Evolutionary conservation across 805 yeast genomes (phyloP).

Genomic region (Trichomonascus vanleenenianus): DNA sequence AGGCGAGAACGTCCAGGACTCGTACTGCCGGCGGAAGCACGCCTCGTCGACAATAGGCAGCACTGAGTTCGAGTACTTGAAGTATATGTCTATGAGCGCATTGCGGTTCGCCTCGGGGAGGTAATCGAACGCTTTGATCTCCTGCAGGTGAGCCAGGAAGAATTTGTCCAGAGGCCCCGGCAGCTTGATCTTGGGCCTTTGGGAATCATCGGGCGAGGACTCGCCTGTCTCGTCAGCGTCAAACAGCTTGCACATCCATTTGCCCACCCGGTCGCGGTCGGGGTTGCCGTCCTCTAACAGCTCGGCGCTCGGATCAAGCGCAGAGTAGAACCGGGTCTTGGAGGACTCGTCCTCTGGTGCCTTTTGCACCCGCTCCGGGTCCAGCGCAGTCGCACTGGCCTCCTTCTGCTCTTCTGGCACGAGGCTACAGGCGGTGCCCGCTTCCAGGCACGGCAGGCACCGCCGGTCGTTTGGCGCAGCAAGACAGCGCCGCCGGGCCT

Average conservation of each 20-base stretch:
- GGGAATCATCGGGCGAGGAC: not conserved
- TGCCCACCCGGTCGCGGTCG: slow-evolving; percentile 17
- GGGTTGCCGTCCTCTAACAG: slow-evolving; percentile 16
- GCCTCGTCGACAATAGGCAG: slow-evolving; percentile 36
- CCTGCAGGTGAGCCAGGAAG: slow-evolving; percentile 10
- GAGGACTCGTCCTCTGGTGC: slow-evolving; percentile 2
- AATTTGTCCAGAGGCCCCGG: slow-evolving; percentile 7
- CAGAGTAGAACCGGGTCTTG: slow-evolving; percentile 13
- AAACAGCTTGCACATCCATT: slow-evolving; percentile 14
- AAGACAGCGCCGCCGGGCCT: slow-evolving; percentile 24
- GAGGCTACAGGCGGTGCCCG: slow-evolving; percentile 19
- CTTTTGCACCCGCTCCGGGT: not conserved
- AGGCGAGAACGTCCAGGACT: slow-evolving; percentile 28
- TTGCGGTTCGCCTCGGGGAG: slow-evolving; percentile 20
- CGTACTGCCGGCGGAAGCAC: slow-evolving; percentile 29
- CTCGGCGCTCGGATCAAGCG: slow-evolving; percentile 20
- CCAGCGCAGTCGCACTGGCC: not conserved
- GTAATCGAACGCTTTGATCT: slow-evolving; percentile 31
- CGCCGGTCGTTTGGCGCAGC: slow-evolving; percentile 17
- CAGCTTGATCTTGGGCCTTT: slow-evolving; percentile 1
- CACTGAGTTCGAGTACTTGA: slow-evolving; percentile 32
- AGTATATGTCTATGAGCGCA: slow-evolving; percentile 30
- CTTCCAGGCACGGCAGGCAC: slow-evolving; percentile 22
- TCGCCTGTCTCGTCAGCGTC: not conserved
- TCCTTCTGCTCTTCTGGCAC: slow-evolving; percentile 3